Evolutionary conservation across 139 green algal species (phyloP), one percentile per base, ranked within the genome.

Genomic region (Trebouxia sp.): DNA sequence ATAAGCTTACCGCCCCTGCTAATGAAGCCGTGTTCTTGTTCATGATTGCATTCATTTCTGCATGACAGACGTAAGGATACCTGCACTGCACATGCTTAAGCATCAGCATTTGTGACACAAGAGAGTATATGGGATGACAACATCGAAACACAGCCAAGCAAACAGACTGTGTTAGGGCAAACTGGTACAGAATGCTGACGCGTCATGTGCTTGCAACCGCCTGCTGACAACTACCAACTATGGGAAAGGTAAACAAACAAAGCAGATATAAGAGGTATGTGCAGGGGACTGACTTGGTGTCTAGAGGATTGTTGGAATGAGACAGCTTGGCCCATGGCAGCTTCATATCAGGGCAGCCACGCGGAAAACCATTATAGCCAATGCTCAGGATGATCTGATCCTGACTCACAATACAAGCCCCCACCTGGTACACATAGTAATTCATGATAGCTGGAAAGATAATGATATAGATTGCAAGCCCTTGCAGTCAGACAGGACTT

Each of bases 331-430:
- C 85, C 95, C 95, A 98, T 0, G 96, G 95, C 41, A 99, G 86
- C 35, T 91, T 38, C 26, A 82, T 72, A 85, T 99, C 96, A 30
- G 86, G 42, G 81, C 97, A 98, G 35, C 96, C 96, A 1, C 97
- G 88, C 0, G 97, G 97, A 83, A 99, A 99, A 48, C 97, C 97
- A 83, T 99, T 99, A 92, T 99, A 99, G 1, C 97, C 97, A 39
- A 99, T 99, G 70, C 95, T 95, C 58, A 98, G 89, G 53, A 99
- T 99, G 66, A 99, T 89, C 22, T 98, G 92, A 38, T 97, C 88
- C 10, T 80, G 37, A 78, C 90, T 87, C 6, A 98, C 94, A 6
- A 98, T 97, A 65, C 91, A 95, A 0, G 94, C 93, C 1, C 94
- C 94, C 1, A 98, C 94, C 92, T 96, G 14, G 26, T 69, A n/a